Evolutionary conservation across 768 basidiomycete species (phyloP), one percentile per base, ranked within the genome.

Genomic region (Tulasnella sp.): DNA sequence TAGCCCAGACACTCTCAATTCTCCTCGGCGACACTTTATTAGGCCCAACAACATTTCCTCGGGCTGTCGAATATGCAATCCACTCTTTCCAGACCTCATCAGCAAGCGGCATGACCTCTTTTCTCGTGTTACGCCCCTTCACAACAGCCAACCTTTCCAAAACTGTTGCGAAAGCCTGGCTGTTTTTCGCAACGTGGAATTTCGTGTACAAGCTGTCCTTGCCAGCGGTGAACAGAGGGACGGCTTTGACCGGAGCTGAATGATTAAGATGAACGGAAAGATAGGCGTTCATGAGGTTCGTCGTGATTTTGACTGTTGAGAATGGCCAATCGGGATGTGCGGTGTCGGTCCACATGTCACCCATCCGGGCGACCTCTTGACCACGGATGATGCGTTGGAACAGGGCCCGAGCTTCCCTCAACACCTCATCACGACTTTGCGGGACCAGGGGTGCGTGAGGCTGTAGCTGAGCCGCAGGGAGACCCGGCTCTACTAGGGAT

Each of bases 201-300:
- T 12, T 36, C 35, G n/a, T 22, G 39, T 64, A 72, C 6, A 72
- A 32, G 37, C 34, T 66, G 64, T 72, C 62, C 22, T 59, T 59
- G 12, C 22, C 26, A 16, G 52, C 22, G 11, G 22, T 59, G 69
- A 70, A 70, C 8, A 39, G 37, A 81, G 79, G 16, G 76, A 78
- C 16, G 82, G 81, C 12, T 84, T 34, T 85, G 83, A 47, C 32
- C 17, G 95, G 80, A 0, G 80, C 77, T 4, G 83, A 79, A 75
- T 90, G 89, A 2, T 80, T 78, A 76, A 90, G 90, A 77, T 89
- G 85, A 0, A 95, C 90, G 14, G 90, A 87, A 66, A 97, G 81
- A 77, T 92, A 98, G 2, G 94, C 86, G 75, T 90, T 92, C 75
- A 95, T 76, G 6, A 97, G 84, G 1, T 85, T 83, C 0, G 91